phyloP scores from a whole-genome alignment of 2,329 filamentous ascomycete species.

The Talaromyces sp. region DNA sequence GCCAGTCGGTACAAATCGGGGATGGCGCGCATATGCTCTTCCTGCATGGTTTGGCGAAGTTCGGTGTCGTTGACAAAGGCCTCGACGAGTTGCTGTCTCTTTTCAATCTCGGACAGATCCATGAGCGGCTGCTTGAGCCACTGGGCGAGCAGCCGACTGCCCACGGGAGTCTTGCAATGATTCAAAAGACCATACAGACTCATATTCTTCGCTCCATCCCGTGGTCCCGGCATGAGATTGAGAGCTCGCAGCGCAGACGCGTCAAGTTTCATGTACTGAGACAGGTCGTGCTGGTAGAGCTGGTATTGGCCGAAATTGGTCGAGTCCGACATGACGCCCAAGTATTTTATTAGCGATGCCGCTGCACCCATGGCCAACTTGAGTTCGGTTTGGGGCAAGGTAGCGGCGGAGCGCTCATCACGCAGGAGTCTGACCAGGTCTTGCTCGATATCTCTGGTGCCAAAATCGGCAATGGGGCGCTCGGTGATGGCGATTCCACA shows the following conservation, averaged over 20 bases:
- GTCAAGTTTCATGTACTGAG: constrained; percentile 98
- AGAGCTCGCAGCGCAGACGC: constrained; percentile 88
- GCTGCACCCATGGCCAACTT: constrained; percentile 96
- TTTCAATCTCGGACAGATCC: constrained; percentile 82
- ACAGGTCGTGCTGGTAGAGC: constrained; percentile 92
- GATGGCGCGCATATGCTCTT: constrained; percentile 87
- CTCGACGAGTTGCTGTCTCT: constrained; percentile 88
- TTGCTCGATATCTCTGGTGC: constrained; percentile 88
- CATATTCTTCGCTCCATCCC: constrained; percentile 96
- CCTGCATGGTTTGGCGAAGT: constrained; percentile 90
- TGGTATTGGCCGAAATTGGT: constrained; percentile 97
- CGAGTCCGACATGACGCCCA: constrained; percentile 81
- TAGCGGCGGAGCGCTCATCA: constrained; percentile 71
- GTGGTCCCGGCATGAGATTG: constrained; percentile 92
- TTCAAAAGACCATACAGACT: constrained; percentile 90
- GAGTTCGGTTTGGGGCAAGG: constrained; percentile 82
- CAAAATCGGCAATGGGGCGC: constrained; percentile 70
- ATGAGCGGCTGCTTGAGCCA: constrained; percentile 98
- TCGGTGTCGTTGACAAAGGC: constrained; percentile 92
- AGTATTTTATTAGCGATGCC: constrained; percentile 88
- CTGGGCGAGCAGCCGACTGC: constrained; percentile 82
- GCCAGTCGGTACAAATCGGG: constrained; percentile 90
- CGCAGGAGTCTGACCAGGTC: constrained; percentile 83
- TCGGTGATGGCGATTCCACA: constrained; percentile 89
- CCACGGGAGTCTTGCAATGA: constrained; percentile 94